Conservation (phyloP, 208 protist species). For the Leishmania lainsoni region DNA sequence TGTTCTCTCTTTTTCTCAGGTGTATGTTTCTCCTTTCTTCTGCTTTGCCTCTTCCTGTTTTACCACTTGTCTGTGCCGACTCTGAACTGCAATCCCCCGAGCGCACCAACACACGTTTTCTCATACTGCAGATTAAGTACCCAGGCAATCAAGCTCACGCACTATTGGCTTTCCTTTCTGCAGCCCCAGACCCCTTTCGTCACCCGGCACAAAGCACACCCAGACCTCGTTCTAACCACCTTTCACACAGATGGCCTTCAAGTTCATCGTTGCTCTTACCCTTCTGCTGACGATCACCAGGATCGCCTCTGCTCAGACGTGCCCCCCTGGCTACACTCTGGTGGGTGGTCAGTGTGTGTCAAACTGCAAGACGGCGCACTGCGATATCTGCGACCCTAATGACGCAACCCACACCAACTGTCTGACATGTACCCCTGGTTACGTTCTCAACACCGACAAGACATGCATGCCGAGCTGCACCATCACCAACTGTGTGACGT, state of each 20-base stretch:
- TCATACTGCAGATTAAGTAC: background rate
- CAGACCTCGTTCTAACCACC: background rate
- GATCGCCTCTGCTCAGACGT: constrained; percentile 1
- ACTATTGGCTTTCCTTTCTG: background rate
- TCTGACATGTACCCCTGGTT: background rate
- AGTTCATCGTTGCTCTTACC: background rate
- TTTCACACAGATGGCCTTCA: background rate
- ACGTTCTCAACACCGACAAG: background rate
- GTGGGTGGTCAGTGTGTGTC: background rate
- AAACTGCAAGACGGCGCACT: background rate
- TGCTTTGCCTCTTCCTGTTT: background rate
- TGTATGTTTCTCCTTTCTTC: background rate
- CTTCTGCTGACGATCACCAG: constrained; percentile 5
- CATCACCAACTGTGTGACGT: constrained; percentile 2
- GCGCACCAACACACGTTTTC: background rate
- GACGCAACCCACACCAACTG: background rate
- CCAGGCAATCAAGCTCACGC: background rate
- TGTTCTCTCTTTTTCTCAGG: background rate
- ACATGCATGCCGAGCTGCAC: background rate
- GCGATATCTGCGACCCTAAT: constrained; percentile 4
- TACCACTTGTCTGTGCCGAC: background rate
- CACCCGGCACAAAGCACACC: background rate
- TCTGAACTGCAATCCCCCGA: background rate
- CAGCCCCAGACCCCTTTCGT: background rate
- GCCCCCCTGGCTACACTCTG: background rate